Percentiles rank a stretch among this genome's conserved stretches.
Conservation (phyloP, 495 filamentous ascomycete species). For the Pyrenula aspistea region DNA sequence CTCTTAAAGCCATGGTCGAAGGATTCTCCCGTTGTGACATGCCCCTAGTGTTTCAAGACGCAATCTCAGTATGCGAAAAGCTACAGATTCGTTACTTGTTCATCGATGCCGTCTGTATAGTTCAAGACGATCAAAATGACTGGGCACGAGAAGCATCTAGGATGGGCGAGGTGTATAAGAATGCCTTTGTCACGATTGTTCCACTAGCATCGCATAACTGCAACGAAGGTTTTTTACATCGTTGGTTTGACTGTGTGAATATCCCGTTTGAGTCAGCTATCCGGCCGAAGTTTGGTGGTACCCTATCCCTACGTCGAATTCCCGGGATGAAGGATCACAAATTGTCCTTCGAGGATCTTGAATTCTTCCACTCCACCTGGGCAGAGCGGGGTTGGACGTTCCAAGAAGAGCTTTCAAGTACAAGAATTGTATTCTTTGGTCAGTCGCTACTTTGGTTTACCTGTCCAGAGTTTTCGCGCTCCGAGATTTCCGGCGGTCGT, state of each 20-base stretch:
- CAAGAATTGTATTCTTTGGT: neutral
- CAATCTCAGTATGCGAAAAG: constrained; percentile 3
- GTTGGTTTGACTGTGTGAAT: neutral
- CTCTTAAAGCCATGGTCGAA: neutral
- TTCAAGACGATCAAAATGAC: constrained; percentile 12
- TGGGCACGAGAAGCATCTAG: constrained; percentile 9
- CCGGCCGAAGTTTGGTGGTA: neutral
- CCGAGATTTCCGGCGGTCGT: neutral
- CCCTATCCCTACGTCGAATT: neutral
- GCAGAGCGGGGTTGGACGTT: constrained; percentile 26
- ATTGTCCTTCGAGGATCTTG: no score
- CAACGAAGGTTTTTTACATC: constrained; percentile 1
- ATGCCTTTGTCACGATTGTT: constrained; percentile 9
- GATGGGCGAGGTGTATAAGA: constrained; percentile 11
- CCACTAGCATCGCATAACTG: constrained; percentile 3
- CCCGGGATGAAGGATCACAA: neutral
- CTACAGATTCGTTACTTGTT: constrained; percentile 13
- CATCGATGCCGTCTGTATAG: constrained; percentile 17
- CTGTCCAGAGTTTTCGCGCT: neutral
- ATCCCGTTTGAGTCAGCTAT: neutral
- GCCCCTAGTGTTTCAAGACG: constrained; percentile 9
- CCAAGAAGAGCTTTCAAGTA: constrained; percentile 17
- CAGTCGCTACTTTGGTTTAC: neutral
- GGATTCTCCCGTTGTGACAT: neutral
- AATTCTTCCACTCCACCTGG: constrained; percentile 7